Conservation (phyloP, 2,329 filamentous ascomycete genomes). For the Thyridium curvatum region DNA sequence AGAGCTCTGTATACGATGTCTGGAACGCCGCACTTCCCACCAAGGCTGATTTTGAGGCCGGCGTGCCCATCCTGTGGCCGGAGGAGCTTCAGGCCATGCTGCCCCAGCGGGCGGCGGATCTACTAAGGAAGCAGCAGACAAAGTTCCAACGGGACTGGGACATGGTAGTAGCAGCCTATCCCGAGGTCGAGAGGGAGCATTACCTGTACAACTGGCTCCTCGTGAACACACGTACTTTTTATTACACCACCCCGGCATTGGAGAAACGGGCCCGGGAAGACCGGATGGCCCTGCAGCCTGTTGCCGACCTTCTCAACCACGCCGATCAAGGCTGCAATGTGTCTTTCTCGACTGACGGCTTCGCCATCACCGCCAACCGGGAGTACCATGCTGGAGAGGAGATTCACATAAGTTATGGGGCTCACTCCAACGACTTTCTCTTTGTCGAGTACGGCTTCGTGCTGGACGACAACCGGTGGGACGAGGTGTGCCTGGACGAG, state of each 20-base stretch:
- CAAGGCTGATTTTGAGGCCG: constrained; percentile 44
- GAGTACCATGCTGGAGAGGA: constrained; percentile 54
- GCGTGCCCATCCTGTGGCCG: constrained; percentile 44
- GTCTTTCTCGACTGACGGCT: constrained; percentile 41
- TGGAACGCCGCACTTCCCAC: constrained; percentile 68
- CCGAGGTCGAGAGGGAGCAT: too few species aligned
- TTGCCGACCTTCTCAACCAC: constrained; percentile 66
- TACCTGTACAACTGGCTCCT: constrained; percentile 37
- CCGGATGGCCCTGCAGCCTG: constrained; percentile 63
- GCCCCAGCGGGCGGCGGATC: constrained; percentile 31
- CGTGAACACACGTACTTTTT: constrained; percentile 56
- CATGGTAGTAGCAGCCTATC: constrained; percentile 16
- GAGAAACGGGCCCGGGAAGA: constrained; percentile 41
- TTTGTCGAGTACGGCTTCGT: constrained; percentile 59
- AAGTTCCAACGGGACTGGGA: constrained; percentile 35
- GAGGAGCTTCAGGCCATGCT: constrained; percentile 37
- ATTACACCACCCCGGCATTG: constrained; percentile 42
- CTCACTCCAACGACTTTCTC: constrained; percentile 67
- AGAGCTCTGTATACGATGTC: constrained; percentile 35
- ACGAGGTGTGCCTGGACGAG: constrained; percentile 40
- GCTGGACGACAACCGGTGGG: constrained; percentile 37
- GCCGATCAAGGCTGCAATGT: constrained; percentile 43
- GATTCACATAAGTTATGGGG: constrained; percentile 62
- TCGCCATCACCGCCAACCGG: constrained; percentile 44
- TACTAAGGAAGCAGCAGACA: constrained; percentile 46